Percentiles rank a stretch among this genome's conserved stretches.
Conservation (phyloP, 2,329 filamentous ascomycete genomes). For the Ophiostoma novo-ulmi region DNA sequence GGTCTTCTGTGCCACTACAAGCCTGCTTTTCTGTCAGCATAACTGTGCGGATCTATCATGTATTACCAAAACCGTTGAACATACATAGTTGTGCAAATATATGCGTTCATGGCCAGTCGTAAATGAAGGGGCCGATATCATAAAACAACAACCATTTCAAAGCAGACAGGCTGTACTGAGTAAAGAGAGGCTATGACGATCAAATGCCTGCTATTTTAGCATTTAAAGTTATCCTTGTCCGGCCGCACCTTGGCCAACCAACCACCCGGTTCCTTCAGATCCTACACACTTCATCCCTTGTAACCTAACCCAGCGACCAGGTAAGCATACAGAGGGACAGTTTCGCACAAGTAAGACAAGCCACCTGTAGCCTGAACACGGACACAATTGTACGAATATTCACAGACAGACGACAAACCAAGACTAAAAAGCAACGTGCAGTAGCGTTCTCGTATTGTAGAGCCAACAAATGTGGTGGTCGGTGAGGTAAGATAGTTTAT, state of each 20-base stretch:
- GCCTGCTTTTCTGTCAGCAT: not conserved
- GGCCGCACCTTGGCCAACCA: constrained; percentile 6
- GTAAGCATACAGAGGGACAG: not conserved
- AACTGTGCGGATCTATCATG: not conserved
- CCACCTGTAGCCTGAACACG: not conserved
- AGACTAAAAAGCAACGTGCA: constrained; percentile 8
- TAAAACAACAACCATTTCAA: not conserved
- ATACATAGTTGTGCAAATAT: not conserved
- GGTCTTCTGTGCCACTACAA: not conserved
- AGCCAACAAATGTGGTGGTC: not conserved
- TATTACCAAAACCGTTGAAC: not conserved
- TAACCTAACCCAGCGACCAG: not conserved
- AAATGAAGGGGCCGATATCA: not conserved
- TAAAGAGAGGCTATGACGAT: not conserved
- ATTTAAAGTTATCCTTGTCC: constrained; percentile 1
- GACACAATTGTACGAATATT: not conserved
- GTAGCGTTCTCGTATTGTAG: constrained; percentile 13
- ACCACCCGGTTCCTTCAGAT: constrained; percentile 9
- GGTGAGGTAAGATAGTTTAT: not conserved
- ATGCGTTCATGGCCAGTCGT: constrained; percentile 5
- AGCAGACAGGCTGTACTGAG: too few relatives aligned
- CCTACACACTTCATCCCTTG: not conserved
- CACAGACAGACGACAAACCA: not conserved
- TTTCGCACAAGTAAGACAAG: not conserved
- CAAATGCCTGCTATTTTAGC: not conserved